Percentiles rank a stretch among this genome's conserved stretches.
Evolutionary conservation across 106 monocot genomes (phyloP).

Genomic region (Phalaenopsis aphrodite): DNA sequence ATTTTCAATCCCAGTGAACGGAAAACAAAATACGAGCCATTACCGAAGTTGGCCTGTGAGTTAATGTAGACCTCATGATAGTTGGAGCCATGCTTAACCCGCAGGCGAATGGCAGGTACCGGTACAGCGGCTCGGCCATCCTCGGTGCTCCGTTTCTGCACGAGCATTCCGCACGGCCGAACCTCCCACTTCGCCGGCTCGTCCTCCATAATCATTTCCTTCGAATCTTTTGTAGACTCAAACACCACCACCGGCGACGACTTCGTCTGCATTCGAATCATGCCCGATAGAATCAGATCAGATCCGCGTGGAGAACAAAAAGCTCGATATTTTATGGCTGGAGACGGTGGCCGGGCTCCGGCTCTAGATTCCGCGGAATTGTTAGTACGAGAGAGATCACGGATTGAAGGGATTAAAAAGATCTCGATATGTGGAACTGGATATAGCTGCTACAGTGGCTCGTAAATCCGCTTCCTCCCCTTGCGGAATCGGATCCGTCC

Average conservation of each 20-base stretch:
- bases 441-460: neutral
- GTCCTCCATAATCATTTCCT: constrained; percentile 13
- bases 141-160: constrained; percentile 63
- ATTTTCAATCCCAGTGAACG: neutral
- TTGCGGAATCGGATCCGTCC: too few species aligned
- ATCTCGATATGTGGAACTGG: neutral
- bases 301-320: neutral
- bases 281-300: neutral
- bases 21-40: neutral
- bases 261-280: constrained; percentile 12
- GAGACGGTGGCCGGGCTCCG: neutral
- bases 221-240: constrained; percentile 5
- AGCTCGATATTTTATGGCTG: too few species aligned
- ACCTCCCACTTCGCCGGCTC: constrained; percentile 59
- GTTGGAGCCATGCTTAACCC: constrained; percentile 64
- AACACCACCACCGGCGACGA: constrained; percentile 5
- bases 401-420: neutral
- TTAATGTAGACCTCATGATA: constrained; percentile 75
- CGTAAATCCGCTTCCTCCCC: too few species aligned
- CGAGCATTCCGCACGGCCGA: constrained; percentile 90
- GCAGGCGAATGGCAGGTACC: constrained; percentile 61
- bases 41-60: constrained; percentile 78
- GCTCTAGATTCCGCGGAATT: neutral
- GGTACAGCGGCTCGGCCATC: constrained; percentile 21
- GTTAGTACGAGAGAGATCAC: neutral